Evolutionary conservation across 768 basidiomycete species (phyloP), one percentile per base, ranked within the genome.

Genomic region (Phanerochaete carnosa): DNA sequence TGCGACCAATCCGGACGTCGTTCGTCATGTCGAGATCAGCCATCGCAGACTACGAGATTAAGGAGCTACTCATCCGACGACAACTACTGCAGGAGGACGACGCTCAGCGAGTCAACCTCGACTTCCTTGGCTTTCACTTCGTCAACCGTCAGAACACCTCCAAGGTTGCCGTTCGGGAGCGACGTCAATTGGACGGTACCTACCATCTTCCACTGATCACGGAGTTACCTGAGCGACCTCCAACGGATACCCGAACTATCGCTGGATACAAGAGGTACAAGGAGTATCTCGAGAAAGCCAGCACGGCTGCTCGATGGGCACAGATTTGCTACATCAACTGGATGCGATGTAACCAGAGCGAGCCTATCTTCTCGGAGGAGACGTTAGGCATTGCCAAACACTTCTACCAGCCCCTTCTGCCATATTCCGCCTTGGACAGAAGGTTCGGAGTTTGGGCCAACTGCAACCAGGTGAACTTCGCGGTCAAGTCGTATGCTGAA

Each of bases 21-120:
- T 92, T 89, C 72, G 85, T 81, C 4, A 89, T 84, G 86, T 77
- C 77, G 60, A 89, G 82, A 65, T 94, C 88, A 59, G 92, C 82
- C 57, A 81, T 85, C 62, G 92, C 84, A 62, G 85, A 92, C 74
- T 87, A 87, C 73, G 80, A 94, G 77, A 83, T 97, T 83, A 83
- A 95, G 81, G 90, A 98, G 60, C 71, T 99, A 65, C 82, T 98
- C 32, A 72, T 96, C 35, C 84, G 97, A 13, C 86, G 92, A 32
- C 79, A 86, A 50, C 74, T 97, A 29, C 70, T 95, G 12, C 72
- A 78, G 30, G 80, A 82, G 15, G 68, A 76, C 33, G 74, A 84
- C 67, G 67, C 83, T 72, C 83, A 90, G 64, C 69, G 58, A 53
- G 63, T 87, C 39, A 82, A 89, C 64, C 73, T 92, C n/a, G 83